Percentiles rank a stretch among this genome's conserved stretches.
phyloP scores from a whole-genome alignment of 371 early-diverging fungal genomes.

The Chytridium lagenaria region DNA sequence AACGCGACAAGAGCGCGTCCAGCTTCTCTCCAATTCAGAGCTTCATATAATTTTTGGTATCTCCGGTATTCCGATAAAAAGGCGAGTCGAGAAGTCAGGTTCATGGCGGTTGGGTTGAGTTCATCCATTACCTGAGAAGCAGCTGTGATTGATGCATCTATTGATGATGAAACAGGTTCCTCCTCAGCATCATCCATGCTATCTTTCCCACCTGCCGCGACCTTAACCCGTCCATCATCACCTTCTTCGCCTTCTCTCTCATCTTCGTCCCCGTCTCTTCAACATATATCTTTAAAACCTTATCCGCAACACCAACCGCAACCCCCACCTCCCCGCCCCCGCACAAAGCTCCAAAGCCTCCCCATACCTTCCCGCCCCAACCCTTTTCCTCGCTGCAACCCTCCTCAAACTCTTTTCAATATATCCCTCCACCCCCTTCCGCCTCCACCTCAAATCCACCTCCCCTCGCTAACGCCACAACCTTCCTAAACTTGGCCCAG shows the following conservation, averaged over 20 bases:
- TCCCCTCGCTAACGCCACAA: not conserved
- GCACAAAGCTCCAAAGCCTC: constrained; percentile 1
- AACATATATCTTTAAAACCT: not conserved
- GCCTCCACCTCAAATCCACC: not conserved
- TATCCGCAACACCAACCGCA: not conserved
- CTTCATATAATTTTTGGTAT: not conserved
- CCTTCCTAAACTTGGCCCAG: not conserved
- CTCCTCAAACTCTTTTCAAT: not conserved
- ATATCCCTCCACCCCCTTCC: not conserved
- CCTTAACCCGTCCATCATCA: not conserved
- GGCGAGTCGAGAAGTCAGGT: not conserved
- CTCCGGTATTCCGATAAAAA: constrained; percentile 4
- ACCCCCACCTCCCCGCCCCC: not conserved
- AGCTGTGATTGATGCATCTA: not conserved
- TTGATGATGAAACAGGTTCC: too few relatives aligned
- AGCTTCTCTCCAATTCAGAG: not conserved
- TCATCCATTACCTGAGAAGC: not conserved
- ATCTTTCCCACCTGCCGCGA: not conserved
- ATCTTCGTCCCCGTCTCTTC: too few relatives aligned
- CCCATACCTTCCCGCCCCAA: not conserved
- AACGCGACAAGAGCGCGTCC: not conserved
- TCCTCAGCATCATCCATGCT: not conserved
- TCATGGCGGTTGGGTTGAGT: not conserved
- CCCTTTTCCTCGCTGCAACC: constrained; percentile 9
- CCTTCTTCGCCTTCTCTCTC: not conserved